Evolutionary conservation across 371 early-diverging fungal genomes (phyloP).

Genomic region (Thermomucor indicae-seudaticae): DNA sequence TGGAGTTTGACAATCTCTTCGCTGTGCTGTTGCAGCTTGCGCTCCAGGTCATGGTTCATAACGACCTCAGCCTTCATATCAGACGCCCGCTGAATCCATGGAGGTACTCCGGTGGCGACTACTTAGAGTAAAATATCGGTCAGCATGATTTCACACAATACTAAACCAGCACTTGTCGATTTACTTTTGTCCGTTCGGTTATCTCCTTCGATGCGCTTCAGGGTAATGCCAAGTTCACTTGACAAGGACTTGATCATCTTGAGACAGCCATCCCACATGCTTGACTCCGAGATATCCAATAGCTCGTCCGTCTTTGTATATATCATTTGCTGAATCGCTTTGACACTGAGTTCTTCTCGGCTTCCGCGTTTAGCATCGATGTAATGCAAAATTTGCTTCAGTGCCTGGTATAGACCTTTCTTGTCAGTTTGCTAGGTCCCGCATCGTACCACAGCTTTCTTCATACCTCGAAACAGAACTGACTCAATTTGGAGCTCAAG

Average conservation of each 20-base stretch:
- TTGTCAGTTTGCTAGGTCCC: too few species aligned
- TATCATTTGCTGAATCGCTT: conserved; percentile 44
- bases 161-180: conserved; percentile 1
- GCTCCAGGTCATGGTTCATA: conserved; percentile 73
- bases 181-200: conserved; percentile 48
- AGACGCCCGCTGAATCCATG: conserved; percentile 81
- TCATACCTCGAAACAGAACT: conserved; percentile 40
- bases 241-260: conserved; percentile 46
- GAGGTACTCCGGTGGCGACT: conserved; percentile 54
- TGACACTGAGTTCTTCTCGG: conserved; percentile 40
- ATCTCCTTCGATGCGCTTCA: conserved; percentile 40
- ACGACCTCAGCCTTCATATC: conserved; percentile 74
- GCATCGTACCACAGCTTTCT: neutral
- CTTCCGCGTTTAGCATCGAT: conserved; percentile 30
- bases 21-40: conserved; percentile 69
- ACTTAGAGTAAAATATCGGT: neutral
- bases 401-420: too few species aligned
- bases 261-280: conserved; percentile 62
- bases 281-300: conserved; percentile 49
- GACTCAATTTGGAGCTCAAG: conserved; percentile 47
- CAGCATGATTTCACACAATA: neutral
- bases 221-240: conserved; percentile 35
- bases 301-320: conserved; percentile 48
- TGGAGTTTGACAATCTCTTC: conserved; percentile 75
- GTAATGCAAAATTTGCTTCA: conserved; percentile 28